phyloP scores from a whole-genome alignment of 176 grass and related monocot genomes.

The Hordeum vulgare region DNA sequence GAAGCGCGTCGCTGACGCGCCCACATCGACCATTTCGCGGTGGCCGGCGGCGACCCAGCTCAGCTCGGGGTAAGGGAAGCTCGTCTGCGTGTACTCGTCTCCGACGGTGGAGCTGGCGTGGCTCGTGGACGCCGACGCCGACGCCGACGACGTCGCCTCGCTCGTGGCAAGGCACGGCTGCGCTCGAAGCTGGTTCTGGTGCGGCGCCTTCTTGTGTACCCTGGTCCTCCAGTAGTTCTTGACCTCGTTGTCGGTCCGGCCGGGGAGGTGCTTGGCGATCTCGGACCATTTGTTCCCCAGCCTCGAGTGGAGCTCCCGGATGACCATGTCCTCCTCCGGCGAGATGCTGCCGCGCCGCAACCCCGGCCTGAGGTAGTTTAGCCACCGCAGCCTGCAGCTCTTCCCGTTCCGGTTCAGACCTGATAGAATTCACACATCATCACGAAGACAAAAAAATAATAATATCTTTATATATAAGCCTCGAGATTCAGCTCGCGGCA shows the following conservation, averaged over 20 bases:
- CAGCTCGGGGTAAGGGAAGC: background rate
- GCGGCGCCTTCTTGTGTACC: constrained; percentile 42
- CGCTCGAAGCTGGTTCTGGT: background rate
- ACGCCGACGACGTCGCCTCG: constrained; percentile 1
- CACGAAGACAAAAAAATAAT: background rate
- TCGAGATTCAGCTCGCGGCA: background rate
- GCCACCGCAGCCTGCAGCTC: constrained; percentile 71
- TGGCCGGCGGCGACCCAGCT: background rate
- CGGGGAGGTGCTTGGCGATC: constrained; percentile 72
- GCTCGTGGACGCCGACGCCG: constrained; percentile 7
- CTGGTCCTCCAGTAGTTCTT: constrained; percentile 92
- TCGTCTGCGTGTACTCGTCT: constrained; percentile 1
- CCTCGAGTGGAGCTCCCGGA: constrained; percentile 48
- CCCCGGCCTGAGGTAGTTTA: constrained; percentile 56
- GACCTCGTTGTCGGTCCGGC: constrained; percentile 81
- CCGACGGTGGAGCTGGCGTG: constrained; percentile 4
- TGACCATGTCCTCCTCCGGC: constrained; percentile 36
- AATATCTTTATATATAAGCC: background rate
- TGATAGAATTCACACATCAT: background rate
- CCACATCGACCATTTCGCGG: background rate
- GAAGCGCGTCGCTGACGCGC: constrained; percentile 2
- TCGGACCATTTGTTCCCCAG: constrained; percentile 66
- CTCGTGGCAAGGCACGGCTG: background rate
- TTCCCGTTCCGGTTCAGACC: constrained; percentile 55
- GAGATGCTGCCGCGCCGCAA: constrained; percentile 53